phyloP scores from a whole-genome alignment of 108 stramenopile genomes.

The Nitzschia palea region DNA sequence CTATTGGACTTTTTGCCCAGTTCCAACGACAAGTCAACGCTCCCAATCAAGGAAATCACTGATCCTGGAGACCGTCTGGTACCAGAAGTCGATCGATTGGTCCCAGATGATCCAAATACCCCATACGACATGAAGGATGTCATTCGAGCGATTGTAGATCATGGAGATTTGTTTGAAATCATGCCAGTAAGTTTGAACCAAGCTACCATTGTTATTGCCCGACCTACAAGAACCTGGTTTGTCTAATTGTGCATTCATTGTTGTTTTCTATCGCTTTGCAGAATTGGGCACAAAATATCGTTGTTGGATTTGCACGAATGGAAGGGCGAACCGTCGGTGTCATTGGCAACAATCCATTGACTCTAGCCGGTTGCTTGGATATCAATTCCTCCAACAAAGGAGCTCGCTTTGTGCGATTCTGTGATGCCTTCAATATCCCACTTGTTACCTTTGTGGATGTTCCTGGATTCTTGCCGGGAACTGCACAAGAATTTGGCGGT shows the following conservation, averaged over 20 bases:
- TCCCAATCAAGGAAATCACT: slow-evolving; percentile 58
- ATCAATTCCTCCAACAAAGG: slow-evolving; percentile 95
- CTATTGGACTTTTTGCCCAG: slow-evolving; percentile 93
- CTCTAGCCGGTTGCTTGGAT: slow-evolving; percentile 97
- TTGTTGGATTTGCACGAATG: slow-evolving; percentile 95
- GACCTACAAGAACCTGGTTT: too few species aligned
- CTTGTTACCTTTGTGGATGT: slow-evolving; percentile 99
- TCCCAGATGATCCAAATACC: slow-evolving; percentile 98
- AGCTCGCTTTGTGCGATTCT: slow-evolving; percentile 97
- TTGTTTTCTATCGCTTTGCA: neutral
- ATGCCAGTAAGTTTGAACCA: slow-evolving; percentile 58
- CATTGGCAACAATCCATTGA: slow-evolving; percentile 97
- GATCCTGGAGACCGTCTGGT: slow-evolving; percentile 87
- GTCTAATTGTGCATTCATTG: neutral
- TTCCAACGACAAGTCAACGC: slow-evolving; percentile 81
- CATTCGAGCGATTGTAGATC: slow-evolving; percentile 90
- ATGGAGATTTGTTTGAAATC: slow-evolving; percentile 94
- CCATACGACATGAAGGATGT: slow-evolving; percentile 92
- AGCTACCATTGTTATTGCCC: too few species aligned
- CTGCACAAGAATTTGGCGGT: slow-evolving; percentile 86
- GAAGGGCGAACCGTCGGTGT: slow-evolving; percentile 95
- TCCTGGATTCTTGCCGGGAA: slow-evolving; percentile 98
- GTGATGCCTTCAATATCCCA: slow-evolving; percentile 98
- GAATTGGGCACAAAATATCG: slow-evolving; percentile 94
- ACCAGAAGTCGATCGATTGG: slow-evolving; percentile 84